phyloP scores from a whole-genome alignment of 2,329 filamentous ascomycete species.

The Periconia sp. region DNA sequence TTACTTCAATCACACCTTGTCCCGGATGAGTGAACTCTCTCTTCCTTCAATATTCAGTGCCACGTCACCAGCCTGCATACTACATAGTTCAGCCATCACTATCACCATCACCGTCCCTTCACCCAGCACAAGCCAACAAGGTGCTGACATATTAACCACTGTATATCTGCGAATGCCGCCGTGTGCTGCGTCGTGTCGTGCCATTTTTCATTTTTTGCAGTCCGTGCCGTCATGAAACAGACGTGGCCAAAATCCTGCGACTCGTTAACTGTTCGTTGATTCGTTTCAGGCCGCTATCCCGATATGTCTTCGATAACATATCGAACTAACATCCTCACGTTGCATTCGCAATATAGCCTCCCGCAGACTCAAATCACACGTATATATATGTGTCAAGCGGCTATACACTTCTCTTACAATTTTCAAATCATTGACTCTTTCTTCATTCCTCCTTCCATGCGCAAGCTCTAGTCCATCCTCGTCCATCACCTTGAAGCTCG shows the following conservation, averaged over 20 bases:
- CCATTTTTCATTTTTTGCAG: background rate
- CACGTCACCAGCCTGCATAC: background rate
- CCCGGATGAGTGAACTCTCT: background rate
- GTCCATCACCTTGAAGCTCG: background rate
- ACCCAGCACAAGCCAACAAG: background rate
- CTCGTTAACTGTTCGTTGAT: background rate
- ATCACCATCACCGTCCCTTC: background rate
- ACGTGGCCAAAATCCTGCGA: background rate
- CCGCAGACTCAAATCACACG: background rate
- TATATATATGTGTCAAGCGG: background rate
- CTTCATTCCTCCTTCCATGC: background rate
- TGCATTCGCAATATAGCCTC: background rate
- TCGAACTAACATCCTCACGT: background rate
- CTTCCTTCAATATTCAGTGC: background rate
- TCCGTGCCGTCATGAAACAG: background rate
- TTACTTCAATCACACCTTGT: background rate
- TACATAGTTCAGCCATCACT: background rate
- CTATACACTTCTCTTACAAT: background rate
- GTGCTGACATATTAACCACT: background rate
- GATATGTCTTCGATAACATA: slow-evolving; percentile 10
- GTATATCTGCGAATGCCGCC: background rate
- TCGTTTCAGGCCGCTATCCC: slow-evolving; percentile 1
- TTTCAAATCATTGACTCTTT: background rate
- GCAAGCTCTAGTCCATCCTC: background rate
- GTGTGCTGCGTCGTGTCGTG: background rate